Evolutionary conservation across 495 filamentous ascomycete genomes (phyloP), one percentile per base, ranked within the genome.

Genomic region (Talaromyces stipitatus): DNA sequence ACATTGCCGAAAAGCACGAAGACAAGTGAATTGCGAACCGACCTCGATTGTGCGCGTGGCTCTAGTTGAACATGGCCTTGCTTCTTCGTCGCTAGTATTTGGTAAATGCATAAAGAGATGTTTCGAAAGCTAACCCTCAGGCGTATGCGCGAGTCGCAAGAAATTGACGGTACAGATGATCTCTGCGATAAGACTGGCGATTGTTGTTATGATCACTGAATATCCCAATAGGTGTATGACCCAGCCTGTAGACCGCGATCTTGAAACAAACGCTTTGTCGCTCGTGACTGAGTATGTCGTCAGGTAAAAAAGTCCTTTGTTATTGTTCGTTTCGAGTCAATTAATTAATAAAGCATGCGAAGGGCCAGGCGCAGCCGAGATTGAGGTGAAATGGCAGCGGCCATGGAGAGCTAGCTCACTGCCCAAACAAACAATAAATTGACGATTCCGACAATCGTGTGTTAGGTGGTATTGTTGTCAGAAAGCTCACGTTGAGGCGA

Each of bases 1-100:
- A 76, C 74, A 77, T 77, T 69, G 72, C 74, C 54, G 24, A 28
- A 24, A 11, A 43, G 33, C 24, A 45, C 36, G 16, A 46, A 46
- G 16, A 55, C 11, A 26, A 29, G 33, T 43, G 36, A 28, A 22
- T 30, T 55, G 33, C 36, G 6, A 18, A 45, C 5, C 27, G 48
- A 30, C 24, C 16, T 51, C 48, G 24, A 45, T 12, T 23, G 46
- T 55, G 26, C 14, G 24, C 12, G n/a, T 26, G 45, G 45, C 22
- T 38, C 22, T 54, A 41, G 20, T 41, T 20, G 24, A 45, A 45
- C 54, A 55, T 55, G 36, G 26, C 54, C 54, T 51, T 51, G 27
- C 48, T 51, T 51, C 48, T 30, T 51, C 48, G 48, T 30, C 27
- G 16, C 48, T 20, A 51, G 6, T 30, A 24, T 51, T 51, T 23